Conservation (phyloP, 208 protist species). For the Zelonia costaricensis region DNA sequence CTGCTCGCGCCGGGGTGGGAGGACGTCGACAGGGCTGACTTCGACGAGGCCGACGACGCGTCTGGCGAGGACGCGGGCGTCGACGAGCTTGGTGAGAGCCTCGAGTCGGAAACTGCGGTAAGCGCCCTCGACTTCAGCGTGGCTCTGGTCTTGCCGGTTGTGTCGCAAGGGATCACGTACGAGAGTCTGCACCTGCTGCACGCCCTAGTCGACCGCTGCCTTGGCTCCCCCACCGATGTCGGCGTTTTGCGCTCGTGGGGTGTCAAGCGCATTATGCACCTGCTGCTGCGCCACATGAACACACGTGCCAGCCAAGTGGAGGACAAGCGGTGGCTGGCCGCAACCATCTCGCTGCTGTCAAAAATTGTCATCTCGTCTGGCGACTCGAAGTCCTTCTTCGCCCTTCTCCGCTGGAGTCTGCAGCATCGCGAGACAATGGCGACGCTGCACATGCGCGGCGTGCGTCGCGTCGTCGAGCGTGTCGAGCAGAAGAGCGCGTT, state of each 20-base stretch:
- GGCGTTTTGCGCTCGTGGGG: slow-evolving; percentile 63
- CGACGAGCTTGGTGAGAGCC: slow-evolving; percentile 6
- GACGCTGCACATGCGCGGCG: slow-evolving; percentile 24
- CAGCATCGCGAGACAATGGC: slow-evolving; percentile 23
- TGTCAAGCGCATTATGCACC: slow-evolving; percentile 51
- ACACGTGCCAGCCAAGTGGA: slow-evolving; percentile 11
- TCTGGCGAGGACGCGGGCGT: slow-evolving; percentile 3
- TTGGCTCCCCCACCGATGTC: slow-evolving; percentile 26
- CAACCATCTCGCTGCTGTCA: slow-evolving; percentile 48
- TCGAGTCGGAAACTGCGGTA: slow-evolving; percentile 29
- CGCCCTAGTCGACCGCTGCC: slow-evolving; percentile 57
- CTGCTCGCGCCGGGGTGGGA: slow-evolving; percentile 30
- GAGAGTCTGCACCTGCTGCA: slow-evolving; percentile 57
- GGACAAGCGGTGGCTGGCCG: slow-evolving; percentile 40
- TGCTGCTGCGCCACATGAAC: slow-evolving; percentile 61
- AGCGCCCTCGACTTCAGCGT: slow-evolving; percentile 70
- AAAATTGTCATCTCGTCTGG: slow-evolving; percentile 65
- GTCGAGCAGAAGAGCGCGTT: slow-evolving; percentile 39
- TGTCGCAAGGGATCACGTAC: slow-evolving; percentile 33
- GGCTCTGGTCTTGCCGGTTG: slow-evolving; percentile 39
- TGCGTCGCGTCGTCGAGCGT: slow-evolving; percentile 36
- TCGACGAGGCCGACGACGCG: slow-evolving; percentile 4
- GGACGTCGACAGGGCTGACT: slow-evolving; percentile 6
- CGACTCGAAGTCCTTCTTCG: slow-evolving; percentile 50
- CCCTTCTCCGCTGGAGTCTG: slow-evolving; percentile 60